Percentiles rank a stretch among this genome's conserved stretches.
phyloP scores from a whole-genome alignment of 345 rosid genomes.

The Eucalyptus regnans region DNA sequence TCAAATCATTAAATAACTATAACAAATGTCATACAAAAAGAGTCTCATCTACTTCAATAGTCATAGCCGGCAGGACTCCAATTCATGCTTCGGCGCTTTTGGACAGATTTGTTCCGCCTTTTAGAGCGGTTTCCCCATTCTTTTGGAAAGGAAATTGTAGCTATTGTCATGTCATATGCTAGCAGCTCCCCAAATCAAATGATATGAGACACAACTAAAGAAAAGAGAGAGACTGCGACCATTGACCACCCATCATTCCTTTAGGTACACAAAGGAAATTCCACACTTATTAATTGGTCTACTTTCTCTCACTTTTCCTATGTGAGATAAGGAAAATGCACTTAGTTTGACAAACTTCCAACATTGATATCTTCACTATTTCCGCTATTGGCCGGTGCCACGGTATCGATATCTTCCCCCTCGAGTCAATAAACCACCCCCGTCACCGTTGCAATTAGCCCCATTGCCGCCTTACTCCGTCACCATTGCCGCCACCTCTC shows the following conservation, averaged over 20 bases:
- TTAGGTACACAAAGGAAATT: no score
- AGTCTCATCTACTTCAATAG: background rate
- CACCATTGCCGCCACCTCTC: background rate
- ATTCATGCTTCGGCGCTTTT: background rate
- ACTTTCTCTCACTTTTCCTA: no score
- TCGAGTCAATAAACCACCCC: background rate
- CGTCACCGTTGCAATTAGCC: background rate
- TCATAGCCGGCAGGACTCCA: no score
- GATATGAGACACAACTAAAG: background rate
- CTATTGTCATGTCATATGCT: background rate
- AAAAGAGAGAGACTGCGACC: background rate
- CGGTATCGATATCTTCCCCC: background rate
- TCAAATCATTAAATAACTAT: background rate
- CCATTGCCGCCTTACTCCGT: background rate
- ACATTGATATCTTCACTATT: background rate
- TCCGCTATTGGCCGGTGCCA: background rate
- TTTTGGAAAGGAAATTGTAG: background rate
- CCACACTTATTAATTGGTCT: no score
- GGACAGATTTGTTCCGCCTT: background rate
- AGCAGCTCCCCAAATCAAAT: background rate
- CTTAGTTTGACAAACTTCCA: no score
- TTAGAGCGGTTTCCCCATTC: background rate
- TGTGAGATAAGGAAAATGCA: no score
- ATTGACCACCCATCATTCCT: background rate
- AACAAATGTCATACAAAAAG: background rate